These are phyloP conservation scores for Isatis tinctoria DNA, from an alignment of 345 rosid genomes.

Conservation along the genomic window DNA sequence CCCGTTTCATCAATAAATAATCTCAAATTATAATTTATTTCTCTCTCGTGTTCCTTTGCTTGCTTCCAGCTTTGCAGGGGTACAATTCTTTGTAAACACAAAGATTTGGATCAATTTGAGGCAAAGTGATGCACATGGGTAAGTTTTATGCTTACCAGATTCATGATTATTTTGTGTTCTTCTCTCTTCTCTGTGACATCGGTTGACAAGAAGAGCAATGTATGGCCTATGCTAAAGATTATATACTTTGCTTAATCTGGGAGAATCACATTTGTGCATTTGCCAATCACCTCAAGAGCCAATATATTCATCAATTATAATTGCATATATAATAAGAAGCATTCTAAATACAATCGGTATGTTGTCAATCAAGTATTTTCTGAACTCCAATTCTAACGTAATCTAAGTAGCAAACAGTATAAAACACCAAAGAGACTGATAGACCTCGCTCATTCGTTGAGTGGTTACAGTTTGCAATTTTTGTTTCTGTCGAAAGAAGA, in stretches of 20 bases:
- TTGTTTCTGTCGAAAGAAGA: background rate
- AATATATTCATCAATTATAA: too few relatives aligned
- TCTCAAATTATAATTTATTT: constrained; percentile 1
- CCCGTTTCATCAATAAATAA: constrained; percentile 50
- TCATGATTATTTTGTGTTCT: background rate
- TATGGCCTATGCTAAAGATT: background rate
- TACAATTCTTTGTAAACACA: background rate
- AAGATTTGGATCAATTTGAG: background rate
- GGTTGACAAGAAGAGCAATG: background rate
- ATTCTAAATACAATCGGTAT: background rate
- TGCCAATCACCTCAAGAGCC: background rate
- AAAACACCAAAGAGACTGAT: background rate
- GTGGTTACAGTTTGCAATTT: background rate
- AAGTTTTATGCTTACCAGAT: background rate
- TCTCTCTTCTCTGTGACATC: background rate
- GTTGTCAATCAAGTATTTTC: background rate
- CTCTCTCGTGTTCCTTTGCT: background rate
- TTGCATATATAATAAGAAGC: background rate
- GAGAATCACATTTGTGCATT: background rate
- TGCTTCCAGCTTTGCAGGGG: background rate
- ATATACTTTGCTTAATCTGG: background rate
- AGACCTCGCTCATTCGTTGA: background rate
- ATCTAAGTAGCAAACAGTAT: background rate
- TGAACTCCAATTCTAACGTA: background rate
- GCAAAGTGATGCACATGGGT: background rate